These are phyloP conservation scores for Elongisporangium prolatum DNA, from an alignment of 352 stramenopile genomes.

Conservation along the genomic window DNA sequence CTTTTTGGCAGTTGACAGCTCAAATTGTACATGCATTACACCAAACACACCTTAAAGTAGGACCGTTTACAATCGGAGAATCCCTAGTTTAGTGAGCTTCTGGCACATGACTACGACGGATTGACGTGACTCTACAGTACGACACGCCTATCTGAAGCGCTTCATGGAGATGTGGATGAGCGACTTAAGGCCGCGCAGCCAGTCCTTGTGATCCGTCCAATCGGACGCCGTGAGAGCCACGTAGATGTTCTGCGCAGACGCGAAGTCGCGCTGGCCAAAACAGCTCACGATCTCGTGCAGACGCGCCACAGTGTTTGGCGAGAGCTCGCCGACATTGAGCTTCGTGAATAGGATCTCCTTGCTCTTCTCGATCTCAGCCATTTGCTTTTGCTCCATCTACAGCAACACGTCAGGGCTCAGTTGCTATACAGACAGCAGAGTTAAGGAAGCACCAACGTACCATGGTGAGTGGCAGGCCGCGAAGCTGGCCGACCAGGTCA, in stretches of 20 bases:
- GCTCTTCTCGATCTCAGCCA: slow-evolving; percentile 80
- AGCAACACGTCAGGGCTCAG: too few species aligned
- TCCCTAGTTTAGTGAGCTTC: not conserved
- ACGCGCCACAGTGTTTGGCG: slow-evolving; percentile 56
- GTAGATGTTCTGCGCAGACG: slow-evolving; percentile 78
- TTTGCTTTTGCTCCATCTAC: slow-evolving; percentile 85
- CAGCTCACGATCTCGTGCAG: slow-evolving; percentile 80
- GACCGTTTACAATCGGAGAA: not conserved
- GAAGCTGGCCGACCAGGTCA: slow-evolving; percentile 69
- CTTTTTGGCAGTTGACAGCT: not conserved
- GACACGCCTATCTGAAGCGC: slow-evolving; percentile 74
- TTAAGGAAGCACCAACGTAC: slow-evolving; percentile 26
- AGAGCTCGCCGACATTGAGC: slow-evolving; percentile 76
- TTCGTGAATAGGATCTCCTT: slow-evolving; percentile 88
- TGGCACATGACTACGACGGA: not conserved
- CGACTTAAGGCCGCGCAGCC: slow-evolving; percentile 96
- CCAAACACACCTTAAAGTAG: not conserved
- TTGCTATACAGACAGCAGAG: slow-evolving; percentile 6
- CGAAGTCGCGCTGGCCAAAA: slow-evolving; percentile 79
- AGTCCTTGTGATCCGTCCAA: slow-evolving; percentile 97
- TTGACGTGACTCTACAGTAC: not conserved
- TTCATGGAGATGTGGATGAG: slow-evolving; percentile 94
- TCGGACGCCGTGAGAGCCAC: slow-evolving; percentile 90
- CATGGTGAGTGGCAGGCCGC: slow-evolving; percentile 74
- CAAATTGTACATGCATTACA: not conserved